Evolutionary conservation across 1,284 basidiomycete species (phyloP).

Genomic region (Ceratobasidium theobromae): DNA sequence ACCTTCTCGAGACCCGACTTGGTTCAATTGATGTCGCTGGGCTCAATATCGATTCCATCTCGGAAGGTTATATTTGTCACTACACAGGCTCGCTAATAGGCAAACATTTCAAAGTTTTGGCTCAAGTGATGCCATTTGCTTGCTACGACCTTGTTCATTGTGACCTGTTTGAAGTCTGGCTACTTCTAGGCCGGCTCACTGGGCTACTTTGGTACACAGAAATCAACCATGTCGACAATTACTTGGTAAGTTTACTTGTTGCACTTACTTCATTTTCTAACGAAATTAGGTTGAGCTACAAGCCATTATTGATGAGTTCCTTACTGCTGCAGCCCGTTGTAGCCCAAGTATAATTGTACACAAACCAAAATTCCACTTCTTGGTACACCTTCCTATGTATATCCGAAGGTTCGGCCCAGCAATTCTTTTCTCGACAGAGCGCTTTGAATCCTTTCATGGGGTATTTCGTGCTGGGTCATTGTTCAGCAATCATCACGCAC

Average conservation of each 20-base stretch:
- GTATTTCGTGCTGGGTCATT: conserved; percentile 45
- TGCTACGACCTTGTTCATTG: not conserved
- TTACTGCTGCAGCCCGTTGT: conserved; percentile 41
- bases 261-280: conserved; percentile 37
- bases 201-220: conserved; percentile 33
- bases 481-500: conserved; percentile 45
- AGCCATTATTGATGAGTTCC: conserved; percentile 42
- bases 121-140: conserved; percentile 1
- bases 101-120: conserved; percentile 25
- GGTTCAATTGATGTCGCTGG: not conserved
- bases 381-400: conserved; percentile 44
- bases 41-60: conserved; percentile 36
- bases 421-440: conserved; percentile 44
- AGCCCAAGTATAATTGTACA: conserved; percentile 43
- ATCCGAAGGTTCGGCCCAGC: conserved; percentile 45
- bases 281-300: conserved; percentile 43
- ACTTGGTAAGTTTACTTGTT: conserved; percentile 41
- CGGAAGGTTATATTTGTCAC: conserved; percentile 37
- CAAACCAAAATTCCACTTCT: conserved; percentile 47
- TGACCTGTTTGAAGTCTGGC: not conserved
- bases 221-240: conserved; percentile 44
- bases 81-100: conserved; percentile 20
- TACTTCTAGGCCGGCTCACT: not conserved
- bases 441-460: conserved; percentile 46
- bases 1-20: conserved; percentile 38